phyloP scores from a whole-genome alignment of 2,329 filamentous ascomycete species.

The Purpureocillium takamizusanense region DNA sequence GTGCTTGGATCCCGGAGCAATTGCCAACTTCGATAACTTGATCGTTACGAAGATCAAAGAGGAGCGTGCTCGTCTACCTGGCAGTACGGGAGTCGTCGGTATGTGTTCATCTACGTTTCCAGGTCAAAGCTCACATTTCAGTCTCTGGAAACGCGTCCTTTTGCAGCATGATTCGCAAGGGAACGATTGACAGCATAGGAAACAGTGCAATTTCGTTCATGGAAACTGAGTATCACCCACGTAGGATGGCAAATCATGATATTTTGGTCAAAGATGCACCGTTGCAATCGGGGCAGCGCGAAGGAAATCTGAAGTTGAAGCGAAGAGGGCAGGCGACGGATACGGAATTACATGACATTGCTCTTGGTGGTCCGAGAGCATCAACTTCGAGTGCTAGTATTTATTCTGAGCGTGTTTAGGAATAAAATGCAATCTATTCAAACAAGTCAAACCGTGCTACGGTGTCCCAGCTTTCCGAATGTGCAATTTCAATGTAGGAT shows the following conservation, averaged over 20 bases:
- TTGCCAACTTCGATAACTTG: not conserved
- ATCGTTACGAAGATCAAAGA: constrained; percentile 2
- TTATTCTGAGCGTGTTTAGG: no score
- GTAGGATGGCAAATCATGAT: not conserved
- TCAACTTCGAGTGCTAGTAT: no score
- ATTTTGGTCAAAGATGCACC: not conserved
- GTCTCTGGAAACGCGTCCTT: not conserved
- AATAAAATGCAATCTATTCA: no score
- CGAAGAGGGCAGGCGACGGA: no score
- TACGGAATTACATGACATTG: no score
- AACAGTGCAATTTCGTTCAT: not conserved
- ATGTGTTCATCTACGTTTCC: not conserved
- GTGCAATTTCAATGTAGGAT: no score
- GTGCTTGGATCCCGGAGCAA: not conserved
- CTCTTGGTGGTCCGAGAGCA: no score
- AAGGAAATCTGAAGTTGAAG: no score
- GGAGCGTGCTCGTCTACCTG: not conserved
- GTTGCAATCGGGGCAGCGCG: no score
- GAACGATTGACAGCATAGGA: not conserved
- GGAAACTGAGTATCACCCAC: not conserved
- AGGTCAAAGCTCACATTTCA: not conserved
- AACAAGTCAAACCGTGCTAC: no score
- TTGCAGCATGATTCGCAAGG: not conserved
- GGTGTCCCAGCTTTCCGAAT: no score
- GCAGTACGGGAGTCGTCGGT: constrained; percentile 3